Base-by-base conservation (phyloP, 2,329 filamentous ascomycete species). In the Aureobasidium mangrovei region DNA sequence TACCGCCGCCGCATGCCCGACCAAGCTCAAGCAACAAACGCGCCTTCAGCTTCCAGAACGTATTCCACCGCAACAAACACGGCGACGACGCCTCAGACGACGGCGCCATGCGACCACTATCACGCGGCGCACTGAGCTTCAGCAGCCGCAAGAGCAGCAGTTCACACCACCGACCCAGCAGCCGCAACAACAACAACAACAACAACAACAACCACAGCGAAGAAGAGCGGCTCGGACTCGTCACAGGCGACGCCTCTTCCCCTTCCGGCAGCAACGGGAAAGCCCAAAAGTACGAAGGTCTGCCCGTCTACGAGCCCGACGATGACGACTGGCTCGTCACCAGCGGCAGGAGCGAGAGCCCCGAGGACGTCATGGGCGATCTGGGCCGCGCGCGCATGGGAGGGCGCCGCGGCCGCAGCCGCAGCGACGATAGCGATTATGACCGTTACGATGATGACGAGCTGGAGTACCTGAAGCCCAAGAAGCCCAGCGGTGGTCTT, bases 11-110 rank as follows among this genome's bases (percentile, higher is more conserved):
- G 4, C 82, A 75, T 55, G 56, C 54, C 54, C 36, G 58, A 59
- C 67, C 49, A 38, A 40, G 46, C 29, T 40, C 42, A 6, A 28
- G 33, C 43, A 40, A 48, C 24, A 54, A 54, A 28, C 60, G 58
- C 69, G 59, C 12, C 62, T 98, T 97, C 71, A 94, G 88, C 18
- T 97, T 97, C 75, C 85, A 91, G 60, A 89, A 86, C 60, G 82
- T 95, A 51, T 93, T 96, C 69, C 74, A 74, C 57, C 78, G 83
- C 47, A 72, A 76, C 60, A 75, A 74, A 57, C 38, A 41, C 32
- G 24, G 38, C 27, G 53, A 59, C 33, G 53, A 64, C 48, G 62
- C 64, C 28, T 58, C 57, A 6, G 58, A 58, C n/a, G 59, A 60
- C n/a, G 61, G 59, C n/a, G 59, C 54, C 12, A 42, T 59, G 4